Evolutionary conservation across 306 rosid genomes (phyloP).

Genomic region (Citrullus colocynthis): DNA sequence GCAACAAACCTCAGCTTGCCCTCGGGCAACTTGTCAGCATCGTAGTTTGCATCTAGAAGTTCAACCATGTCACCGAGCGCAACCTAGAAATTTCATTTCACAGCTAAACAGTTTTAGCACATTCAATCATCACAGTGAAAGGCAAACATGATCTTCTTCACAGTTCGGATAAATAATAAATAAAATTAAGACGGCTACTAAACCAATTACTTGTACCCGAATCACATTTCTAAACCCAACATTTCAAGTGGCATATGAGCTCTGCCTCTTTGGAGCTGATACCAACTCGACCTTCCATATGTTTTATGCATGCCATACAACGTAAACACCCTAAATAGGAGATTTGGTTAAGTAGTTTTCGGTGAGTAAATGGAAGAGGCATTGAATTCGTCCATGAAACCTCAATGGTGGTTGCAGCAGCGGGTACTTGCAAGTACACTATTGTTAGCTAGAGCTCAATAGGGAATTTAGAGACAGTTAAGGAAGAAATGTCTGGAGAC

Average conservation of each 20-base stretch:
- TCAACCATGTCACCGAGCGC: slow-evolving; percentile 91
- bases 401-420: neutral
- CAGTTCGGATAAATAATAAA: neutral
- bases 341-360: neutral
- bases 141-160: neutral
- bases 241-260: neutral
- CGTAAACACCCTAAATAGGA: neutral
- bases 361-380: neutral
- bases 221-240: neutral
- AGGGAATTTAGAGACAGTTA: neutral
- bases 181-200: neutral
- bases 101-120: neutral
- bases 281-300: neutral
- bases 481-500: neutral
- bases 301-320: neutral
- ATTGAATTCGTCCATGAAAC: neutral
- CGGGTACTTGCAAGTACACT: neutral
- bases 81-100: slow-evolving; percentile 32
- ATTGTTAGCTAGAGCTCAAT: neutral
- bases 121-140: neutral
- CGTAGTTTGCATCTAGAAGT: slow-evolving; percentile 51
- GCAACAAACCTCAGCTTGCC: slow-evolving; percentile 72
- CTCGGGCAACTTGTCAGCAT: slow-evolving; percentile 68
- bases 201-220: neutral
- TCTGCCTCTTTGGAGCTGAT: neutral